These are phyloP conservation scores for Penicillium janthinellum DNA, from an alignment of 2,329 filamentous ascomycete species.

Conservation along the genomic window DNA sequence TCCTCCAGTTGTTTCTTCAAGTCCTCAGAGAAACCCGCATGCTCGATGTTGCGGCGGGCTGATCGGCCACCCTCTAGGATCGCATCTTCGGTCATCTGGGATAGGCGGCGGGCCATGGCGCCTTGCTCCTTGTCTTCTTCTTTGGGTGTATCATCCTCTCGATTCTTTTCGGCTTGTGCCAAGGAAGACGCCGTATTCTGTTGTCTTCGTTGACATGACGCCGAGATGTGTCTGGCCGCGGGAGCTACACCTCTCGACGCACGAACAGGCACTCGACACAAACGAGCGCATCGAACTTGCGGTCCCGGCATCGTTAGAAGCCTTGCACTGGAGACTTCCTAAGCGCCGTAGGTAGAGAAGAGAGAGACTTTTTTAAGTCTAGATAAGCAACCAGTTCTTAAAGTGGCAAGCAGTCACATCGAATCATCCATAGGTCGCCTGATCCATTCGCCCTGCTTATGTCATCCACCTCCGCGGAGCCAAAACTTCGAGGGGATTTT, in stretches of 20 bases:
- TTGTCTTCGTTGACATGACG: slow-evolving; percentile 27
- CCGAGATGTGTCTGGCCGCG: slow-evolving; percentile 25
- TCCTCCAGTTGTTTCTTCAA: slow-evolving; percentile 61
- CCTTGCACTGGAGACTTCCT: neutral
- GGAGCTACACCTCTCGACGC: slow-evolving; percentile 17
- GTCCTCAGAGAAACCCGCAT: slow-evolving; percentile 65
- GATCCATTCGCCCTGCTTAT: slow-evolving; percentile 21
- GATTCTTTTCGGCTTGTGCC: slow-evolving; percentile 15
- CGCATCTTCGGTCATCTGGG: slow-evolving; percentile 62
- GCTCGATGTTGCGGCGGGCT: slow-evolving; percentile 59
- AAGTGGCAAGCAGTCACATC: neutral
- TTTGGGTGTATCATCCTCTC: slow-evolving; percentile 10
- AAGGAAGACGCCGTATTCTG: slow-evolving; percentile 24
- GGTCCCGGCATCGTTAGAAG: slow-evolving; percentile 25
- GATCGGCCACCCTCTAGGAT: slow-evolving; percentile 58
- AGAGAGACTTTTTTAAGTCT: neutral
- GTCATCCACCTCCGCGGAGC: slow-evolving; percentile 39
- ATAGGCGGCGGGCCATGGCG: slow-evolving; percentile 60
- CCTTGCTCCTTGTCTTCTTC: slow-evolving; percentile 46
- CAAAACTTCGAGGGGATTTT: slow-evolving; percentile 26
- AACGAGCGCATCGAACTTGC: slow-evolving; percentile 18
- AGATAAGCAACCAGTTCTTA: neutral
- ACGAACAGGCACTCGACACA: slow-evolving; percentile 17
- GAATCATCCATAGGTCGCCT: neutral
- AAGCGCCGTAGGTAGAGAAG: neutral